Conservation (phyloP, 1,284 basidiomycete genomes). For the Pascua guehoae region DNA sequence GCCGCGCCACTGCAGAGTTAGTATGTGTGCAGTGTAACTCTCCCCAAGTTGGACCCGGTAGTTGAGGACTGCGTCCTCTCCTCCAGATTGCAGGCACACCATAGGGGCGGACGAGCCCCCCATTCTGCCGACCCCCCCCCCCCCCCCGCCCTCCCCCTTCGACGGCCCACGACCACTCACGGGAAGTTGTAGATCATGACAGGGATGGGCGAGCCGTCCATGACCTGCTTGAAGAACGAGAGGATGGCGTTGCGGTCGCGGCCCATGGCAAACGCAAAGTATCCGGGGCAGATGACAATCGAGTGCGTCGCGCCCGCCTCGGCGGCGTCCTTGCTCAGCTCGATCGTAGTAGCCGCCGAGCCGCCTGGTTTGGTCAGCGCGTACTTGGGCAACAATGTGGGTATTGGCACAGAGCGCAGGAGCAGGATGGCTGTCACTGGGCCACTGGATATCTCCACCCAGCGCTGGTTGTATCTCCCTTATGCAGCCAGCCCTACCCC, state of each 20-base stretch:
- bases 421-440: no score
- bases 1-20: slow-evolving; percentile 52
- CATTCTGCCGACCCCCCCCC: no score
- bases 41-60: neutral
- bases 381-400: neutral
- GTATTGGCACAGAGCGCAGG: no score
- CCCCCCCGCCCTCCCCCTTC: no score
- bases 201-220: slow-evolving; percentile 75
- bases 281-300: slow-evolving; percentile 48
- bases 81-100: slow-evolving; percentile 37
- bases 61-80: no score
- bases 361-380: slow-evolving; percentile 24
- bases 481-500: neutral
- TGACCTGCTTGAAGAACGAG: slow-evolving; percentile 59
- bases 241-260: slow-evolving; percentile 51
- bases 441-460: no score
- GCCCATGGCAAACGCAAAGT: slow-evolving; percentile 53
- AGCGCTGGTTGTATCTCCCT: no score
- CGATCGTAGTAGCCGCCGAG: slow-evolving; percentile 76
- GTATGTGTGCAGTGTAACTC: neutral
- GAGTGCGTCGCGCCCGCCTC: slow-evolving; percentile 74
- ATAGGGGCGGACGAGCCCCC: neutral
- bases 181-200: slow-evolving; percentile 92
- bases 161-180: slow-evolving; percentile 30
- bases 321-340: slow-evolving; percentile 70